These are phyloP conservation scores for Trametes versicolor DNA, from an alignment of 1,284 basidiomycete genomes.

Conservation along the genomic window DNA sequence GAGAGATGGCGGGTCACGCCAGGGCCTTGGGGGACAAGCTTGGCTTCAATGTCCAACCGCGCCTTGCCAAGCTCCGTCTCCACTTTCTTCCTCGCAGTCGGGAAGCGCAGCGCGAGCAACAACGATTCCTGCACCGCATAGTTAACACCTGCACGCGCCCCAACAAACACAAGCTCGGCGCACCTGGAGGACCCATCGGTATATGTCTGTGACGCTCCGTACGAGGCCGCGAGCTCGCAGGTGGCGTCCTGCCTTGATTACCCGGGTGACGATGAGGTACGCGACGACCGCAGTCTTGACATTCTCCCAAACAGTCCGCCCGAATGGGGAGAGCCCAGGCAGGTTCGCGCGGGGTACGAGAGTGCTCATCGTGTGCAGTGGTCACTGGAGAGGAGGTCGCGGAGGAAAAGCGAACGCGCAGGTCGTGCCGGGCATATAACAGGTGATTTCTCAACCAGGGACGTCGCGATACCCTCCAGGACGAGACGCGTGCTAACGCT, in stretches of 20 bases:
- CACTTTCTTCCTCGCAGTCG: slow-evolving; percentile 74
- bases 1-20: slow-evolving; percentile 69
- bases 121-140: slow-evolving; percentile 59
- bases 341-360: slow-evolving; percentile 17
- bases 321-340: slow-evolving; percentile 21
- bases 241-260: slow-evolving; percentile 69
- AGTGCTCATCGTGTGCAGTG: slow-evolving; percentile 17
- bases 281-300: slow-evolving; percentile 70
- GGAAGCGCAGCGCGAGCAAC: slow-evolving; percentile 71
- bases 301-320: slow-evolving; percentile 50
- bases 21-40: slow-evolving; percentile 72
- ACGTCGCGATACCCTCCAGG: background rate
- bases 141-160: slow-evolving; percentile 1
- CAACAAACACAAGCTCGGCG: slow-evolving; percentile 30
- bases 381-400: background rate
- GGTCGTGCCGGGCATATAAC: slow-evolving; percentile 8
- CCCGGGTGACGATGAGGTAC: slow-evolving; percentile 66
- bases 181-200: slow-evolving; percentile 66
- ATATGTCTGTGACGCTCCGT: slow-evolving; percentile 62
- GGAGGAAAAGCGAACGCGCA: background rate
- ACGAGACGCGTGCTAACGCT: background rate
- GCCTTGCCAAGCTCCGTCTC: slow-evolving; percentile 76
- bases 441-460: background rate
- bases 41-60: slow-evolving; percentile 69
- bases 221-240: slow-evolving; percentile 77